phyloP scores from a whole-genome alignment of 192 early-diverging fungal genomes.

The Podila epigama region DNA sequence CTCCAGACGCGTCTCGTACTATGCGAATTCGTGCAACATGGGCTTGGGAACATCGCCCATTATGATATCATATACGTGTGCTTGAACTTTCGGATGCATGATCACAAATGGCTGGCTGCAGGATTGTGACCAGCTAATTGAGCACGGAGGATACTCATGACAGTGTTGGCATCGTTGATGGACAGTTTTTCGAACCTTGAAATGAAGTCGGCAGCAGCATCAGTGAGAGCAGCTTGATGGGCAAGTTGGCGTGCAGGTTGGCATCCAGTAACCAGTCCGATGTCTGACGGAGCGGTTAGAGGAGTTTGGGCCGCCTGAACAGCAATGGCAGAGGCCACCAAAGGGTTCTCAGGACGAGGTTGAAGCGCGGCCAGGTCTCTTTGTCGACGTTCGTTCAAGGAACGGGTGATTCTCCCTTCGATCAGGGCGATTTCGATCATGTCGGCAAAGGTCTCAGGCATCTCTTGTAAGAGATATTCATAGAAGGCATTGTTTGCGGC shows the following conservation, averaged over 20 bases:
- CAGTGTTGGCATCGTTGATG: not conserved
- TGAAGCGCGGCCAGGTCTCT: no score
- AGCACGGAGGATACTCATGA: not conserved
- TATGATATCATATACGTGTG: no score
- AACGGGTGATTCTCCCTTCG: not conserved
- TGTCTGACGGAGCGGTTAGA: not conserved
- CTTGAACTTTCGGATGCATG: no score
- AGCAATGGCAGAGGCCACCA: no score
- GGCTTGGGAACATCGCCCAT: no score
- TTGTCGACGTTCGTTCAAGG: not conserved
- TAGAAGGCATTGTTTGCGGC: not conserved
- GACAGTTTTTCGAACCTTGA: not conserved
- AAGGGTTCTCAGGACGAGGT: no score
- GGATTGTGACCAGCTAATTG: not conserved
- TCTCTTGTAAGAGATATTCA: not conserved
- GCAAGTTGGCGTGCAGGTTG: not conserved
- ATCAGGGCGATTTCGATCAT: not conserved
- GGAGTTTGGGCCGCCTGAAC: no score
- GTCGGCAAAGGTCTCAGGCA: not conserved
- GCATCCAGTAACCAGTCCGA: not conserved
- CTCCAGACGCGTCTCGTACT: no score
- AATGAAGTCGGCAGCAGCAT: not conserved
- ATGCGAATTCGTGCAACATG: no score
- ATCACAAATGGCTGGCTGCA: no score
- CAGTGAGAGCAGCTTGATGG: not conserved